phyloP scores from a whole-genome alignment of 169 alveolate genomes.

The Sarcocystis neurona region DNA sequence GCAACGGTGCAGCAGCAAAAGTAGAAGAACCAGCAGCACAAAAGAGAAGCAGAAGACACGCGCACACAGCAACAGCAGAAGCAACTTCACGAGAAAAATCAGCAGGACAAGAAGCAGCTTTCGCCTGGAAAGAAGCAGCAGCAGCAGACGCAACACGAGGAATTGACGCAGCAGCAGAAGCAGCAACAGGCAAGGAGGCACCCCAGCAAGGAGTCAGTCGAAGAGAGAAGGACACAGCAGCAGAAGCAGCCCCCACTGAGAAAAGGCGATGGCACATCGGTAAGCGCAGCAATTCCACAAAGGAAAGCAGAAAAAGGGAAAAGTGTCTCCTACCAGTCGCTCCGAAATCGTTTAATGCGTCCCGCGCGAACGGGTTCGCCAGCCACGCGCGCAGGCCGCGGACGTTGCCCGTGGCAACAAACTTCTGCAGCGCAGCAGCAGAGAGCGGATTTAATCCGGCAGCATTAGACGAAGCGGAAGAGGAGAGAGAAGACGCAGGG shows the following conservation, averaged over 20 bases:
- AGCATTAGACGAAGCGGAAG: too few species aligned
- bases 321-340: slow-evolving; percentile 51
- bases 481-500: too few species aligned
- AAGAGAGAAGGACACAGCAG: not conserved
- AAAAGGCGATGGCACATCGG: not conserved
- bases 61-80: not conserved
- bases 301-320: too few species aligned
- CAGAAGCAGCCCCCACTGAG: not conserved
- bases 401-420: slow-evolving; percentile 49
- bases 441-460: too few species aligned
- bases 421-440: slow-evolving; percentile 50
- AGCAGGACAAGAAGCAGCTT: too few species aligned
- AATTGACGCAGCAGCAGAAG: slow-evolving; percentile 1
- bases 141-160: too few species aligned
- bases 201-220: not conserved
- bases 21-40: too few species aligned
- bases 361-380: slow-evolving; percentile 52
- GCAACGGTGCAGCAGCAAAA: too few species aligned
- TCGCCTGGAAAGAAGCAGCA: too few species aligned
- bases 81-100: too few species aligned
- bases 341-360: slow-evolving; percentile 52
- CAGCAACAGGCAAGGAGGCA: slow-evolving; percentile 3
- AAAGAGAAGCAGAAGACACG: not conserved
- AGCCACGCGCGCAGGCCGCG: slow-evolving; percentile 62
- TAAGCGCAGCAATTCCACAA: not conserved